Percentiles rank a stretch among this genome's conserved stretches.
Evolutionary conservation across 148 eudicot genomes (phyloP).

Genomic region (Linanthus parryae): DNA sequence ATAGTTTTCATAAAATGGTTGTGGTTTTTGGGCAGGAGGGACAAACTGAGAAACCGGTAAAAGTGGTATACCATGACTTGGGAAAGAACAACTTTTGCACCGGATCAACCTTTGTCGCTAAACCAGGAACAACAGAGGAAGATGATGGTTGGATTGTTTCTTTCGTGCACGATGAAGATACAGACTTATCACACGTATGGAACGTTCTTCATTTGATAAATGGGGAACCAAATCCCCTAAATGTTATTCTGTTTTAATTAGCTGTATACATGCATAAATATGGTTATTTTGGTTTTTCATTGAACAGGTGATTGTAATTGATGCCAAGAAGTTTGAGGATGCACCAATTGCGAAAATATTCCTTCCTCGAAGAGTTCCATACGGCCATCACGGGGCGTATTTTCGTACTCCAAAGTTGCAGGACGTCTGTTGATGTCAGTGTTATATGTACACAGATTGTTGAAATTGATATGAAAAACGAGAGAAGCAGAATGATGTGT

Average conservation of each 20-base stretch:
- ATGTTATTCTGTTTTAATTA: neutral
- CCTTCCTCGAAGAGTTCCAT: conserved; percentile 34
- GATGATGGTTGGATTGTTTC: conserved; percentile 47
- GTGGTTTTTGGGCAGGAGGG: neutral
- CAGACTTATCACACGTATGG: conserved; percentile 28
- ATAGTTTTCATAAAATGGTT: too few relatives aligned
- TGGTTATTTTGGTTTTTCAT: neutral
- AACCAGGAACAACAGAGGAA: conserved; percentile 23
- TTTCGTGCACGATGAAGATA: conserved; percentile 33
- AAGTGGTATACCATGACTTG: conserved; percentile 33
- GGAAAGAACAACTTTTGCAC: conserved; percentile 30
- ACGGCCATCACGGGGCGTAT: conserved; percentile 43
- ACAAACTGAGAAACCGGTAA: conserved; percentile 12
- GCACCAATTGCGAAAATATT: conserved; percentile 29
- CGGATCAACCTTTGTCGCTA: conserved; percentile 34
- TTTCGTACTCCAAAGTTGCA: conserved; percentile 9
- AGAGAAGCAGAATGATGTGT: too few relatives aligned
- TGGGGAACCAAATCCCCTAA: neutral
- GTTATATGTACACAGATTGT: too few relatives aligned
- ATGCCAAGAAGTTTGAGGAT: conserved; percentile 28
- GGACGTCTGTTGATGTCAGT: too few relatives aligned
- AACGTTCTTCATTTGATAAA: neutral
- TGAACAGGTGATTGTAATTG: conserved; percentile 31
- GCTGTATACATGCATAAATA: neutral
- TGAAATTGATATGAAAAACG: too few relatives aligned